These are phyloP conservation scores for Dimocarpus longan DNA, from an alignment of 345 rosid species.

Conservation along the genomic window DNA sequence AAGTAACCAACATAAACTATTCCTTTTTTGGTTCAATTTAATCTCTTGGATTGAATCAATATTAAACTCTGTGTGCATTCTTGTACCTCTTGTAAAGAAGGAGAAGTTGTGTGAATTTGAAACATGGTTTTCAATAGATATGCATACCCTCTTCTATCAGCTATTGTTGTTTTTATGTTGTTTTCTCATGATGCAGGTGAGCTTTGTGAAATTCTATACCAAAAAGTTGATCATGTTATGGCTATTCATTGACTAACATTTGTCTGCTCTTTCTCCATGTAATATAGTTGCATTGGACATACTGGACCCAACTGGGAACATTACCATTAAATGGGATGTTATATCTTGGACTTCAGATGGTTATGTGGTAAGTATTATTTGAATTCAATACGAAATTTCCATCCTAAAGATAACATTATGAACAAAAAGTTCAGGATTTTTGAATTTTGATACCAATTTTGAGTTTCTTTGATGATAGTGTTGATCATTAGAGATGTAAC, in stretches of 20 bases:
- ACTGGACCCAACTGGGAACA: conserved; percentile 34
- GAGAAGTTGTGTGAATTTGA: background rate
- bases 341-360: conserved; percentile 35
- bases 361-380: conserved; percentile 23
- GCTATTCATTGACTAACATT: background rate
- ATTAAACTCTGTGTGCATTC: too few relatives aligned
- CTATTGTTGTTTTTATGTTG: conserved; percentile 4
- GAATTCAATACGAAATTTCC: background rate
- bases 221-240: background rate
- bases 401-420: too few relatives aligned
- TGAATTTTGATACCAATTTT: too few relatives aligned
- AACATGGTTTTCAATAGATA: conserved; percentile 18
- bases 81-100: background rate
- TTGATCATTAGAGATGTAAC: background rate
- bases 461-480: background rate
- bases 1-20: background rate
- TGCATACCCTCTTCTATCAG: background rate
- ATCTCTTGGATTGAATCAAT: background rate
- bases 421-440: too few relatives aligned
- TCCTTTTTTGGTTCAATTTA: background rate
- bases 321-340: conserved; percentile 36
- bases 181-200: conserved; percentile 24
- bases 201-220: background rate
- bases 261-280: background rate
- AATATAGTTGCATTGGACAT: conserved; percentile 23